Evolutionary conservation across 2,329 filamentous ascomycete genomes (phyloP).

Genomic region (Fusarium chuoi): DNA sequence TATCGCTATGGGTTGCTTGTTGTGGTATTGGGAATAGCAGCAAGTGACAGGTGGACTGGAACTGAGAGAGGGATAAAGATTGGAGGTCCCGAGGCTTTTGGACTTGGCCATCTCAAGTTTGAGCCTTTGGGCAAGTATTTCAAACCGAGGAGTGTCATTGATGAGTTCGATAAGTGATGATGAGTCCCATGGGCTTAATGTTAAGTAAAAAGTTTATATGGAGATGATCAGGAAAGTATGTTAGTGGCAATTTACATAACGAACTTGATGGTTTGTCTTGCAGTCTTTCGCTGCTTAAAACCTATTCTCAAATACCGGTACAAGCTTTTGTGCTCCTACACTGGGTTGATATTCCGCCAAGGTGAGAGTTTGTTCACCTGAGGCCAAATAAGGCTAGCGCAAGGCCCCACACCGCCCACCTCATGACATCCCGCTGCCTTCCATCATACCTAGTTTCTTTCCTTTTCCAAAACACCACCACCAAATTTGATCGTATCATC

Average conservation of each 20-base stretch:
- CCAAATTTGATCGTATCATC: neutral
- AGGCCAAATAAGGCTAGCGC: neutral
- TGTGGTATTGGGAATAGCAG: conserved; percentile 58
- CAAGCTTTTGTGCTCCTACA: neutral
- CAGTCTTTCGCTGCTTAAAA: neutral
- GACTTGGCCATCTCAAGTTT: conserved; percentile 59
- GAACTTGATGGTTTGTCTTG: neutral
- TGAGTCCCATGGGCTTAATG: neutral
- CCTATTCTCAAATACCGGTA: neutral
- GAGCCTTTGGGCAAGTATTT: conserved; percentile 59
- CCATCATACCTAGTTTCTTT: conserved; percentile 26
- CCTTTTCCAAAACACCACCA: conserved; percentile 6
- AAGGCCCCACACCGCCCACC: neutral
- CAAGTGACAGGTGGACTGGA: conserved; percentile 58
- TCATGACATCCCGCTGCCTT: conserved; percentile 9
- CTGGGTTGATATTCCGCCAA: neutral
- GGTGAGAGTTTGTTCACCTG: conserved; percentile 17
- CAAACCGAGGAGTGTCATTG: conserved; percentile 63
- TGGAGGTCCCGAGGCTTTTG: conserved; percentile 61
- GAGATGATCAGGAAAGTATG: neutral
- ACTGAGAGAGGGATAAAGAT: conserved; percentile 59
- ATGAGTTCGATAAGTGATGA: conserved; percentile 53
- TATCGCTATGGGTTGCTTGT: conserved; percentile 65
- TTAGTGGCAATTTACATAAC: neutral
- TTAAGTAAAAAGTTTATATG: neutral